Base-by-base conservation (phyloP, 2,329 filamentous ascomycete genomes). In the Emydomyces testavorans region DNA sequence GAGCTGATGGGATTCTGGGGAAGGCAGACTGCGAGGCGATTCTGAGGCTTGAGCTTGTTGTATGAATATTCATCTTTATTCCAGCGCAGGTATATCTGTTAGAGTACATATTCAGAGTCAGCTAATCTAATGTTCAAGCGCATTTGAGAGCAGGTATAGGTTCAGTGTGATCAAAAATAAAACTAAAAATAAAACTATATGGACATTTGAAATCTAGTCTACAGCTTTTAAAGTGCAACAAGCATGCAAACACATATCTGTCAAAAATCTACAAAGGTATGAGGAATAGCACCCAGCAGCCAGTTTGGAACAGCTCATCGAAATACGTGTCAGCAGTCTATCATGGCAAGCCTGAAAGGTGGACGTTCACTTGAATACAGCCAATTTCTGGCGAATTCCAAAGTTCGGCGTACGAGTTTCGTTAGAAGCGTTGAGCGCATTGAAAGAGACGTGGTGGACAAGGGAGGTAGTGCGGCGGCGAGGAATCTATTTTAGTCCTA, bases 1-100 rank as follows among this genome's bases (percentile, higher is more conserved):
- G 75, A 80, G 57, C 60, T 79, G 23, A 72, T 82, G 72, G 79
- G 79, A 0, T 66, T 80, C 34, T 79, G 77, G 76, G 74, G 71
- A 54, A 76, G 75, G 2, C 77, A 80, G 50, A 71, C 70, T 53
- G 73, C 74, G 41, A 72, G 73, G 56, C 56, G 65, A 39, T 68
- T 71, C 50, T 68, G 56, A 56, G n/a, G 10, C 18, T 13, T 29
- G 2, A 11, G 16, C n/a, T 16, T 23, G 20, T 16, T 37, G 21
- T 28, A 28, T 28, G 26, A 28, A 6, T n/a, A n/a, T 11, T 28
- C 26, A 28, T 28, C 26, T 28, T 28, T 6, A 28, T 28, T 28
- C 11, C 26, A 6, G 11, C 11, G 26, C 11, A 11, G 26, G 26
- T 6, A 28, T 11, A 28, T 28, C 26, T 28, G 26, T 28, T 28